Evolutionary conservation across 768 basidiomycete species (phyloP).

Genomic region (Mycena latifolia): DNA sequence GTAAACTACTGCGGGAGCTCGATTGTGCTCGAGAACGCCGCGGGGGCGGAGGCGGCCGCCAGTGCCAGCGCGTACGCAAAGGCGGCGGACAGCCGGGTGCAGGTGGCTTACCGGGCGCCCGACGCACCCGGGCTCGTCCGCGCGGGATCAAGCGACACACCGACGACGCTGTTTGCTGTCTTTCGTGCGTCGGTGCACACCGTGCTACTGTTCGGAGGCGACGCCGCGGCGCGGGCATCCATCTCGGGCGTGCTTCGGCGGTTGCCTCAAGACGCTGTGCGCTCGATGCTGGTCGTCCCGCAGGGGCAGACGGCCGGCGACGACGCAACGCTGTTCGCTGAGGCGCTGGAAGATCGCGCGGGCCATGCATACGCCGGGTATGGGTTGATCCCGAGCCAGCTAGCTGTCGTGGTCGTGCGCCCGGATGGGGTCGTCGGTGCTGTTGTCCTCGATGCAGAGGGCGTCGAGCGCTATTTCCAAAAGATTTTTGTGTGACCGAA

Average conservation of each 20-base stretch:
- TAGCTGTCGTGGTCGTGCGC: conserved; percentile 33
- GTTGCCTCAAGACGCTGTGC: not conserved
- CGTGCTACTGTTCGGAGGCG: conserved; percentile 42
- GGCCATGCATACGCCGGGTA: conserved; percentile 34
- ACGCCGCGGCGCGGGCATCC: not conserved
- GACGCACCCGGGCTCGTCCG: conserved; percentile 26
- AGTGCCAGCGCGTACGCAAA: not conserved
- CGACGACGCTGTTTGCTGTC: conserved; percentile 42
- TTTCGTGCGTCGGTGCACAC: conserved; percentile 44
- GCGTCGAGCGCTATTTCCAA: conserved; percentile 7
- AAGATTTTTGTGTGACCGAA: not conserved
- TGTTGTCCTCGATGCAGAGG: not conserved
- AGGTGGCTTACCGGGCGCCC: conserved; percentile 16
- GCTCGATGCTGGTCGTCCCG: not conserved
- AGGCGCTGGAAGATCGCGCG: conserved; percentile 25
- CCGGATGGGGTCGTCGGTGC: conserved; percentile 38
- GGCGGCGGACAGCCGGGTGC: not conserved
- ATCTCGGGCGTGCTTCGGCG: not conserved
- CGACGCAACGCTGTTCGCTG: no score
- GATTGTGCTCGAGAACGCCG: not conserved
- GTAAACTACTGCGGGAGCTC: conserved; percentile 25
- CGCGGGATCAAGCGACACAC: not conserved
- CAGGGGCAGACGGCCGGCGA: not conserved
- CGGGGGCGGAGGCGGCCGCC: not conserved
- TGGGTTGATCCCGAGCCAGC: not conserved